Base-by-base conservation (phyloP, 2,329 filamentous ascomycete genomes). In the Colletotrichum orbiculare region DNA sequence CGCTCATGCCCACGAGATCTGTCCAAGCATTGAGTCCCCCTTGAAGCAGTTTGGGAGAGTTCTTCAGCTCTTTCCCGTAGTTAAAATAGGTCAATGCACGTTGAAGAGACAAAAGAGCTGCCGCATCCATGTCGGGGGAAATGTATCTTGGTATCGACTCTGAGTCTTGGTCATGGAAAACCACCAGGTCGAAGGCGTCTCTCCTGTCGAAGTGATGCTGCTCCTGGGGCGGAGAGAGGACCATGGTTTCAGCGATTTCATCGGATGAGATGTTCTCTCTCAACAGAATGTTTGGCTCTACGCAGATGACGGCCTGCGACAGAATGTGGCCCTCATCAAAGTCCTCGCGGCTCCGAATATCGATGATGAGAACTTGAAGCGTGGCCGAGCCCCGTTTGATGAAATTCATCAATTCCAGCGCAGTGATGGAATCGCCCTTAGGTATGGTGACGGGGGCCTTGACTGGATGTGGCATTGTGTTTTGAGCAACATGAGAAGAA, bases 301-400 rank as follows among this genome's bases (percentile, higher is more conserved):
- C 87, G 76, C 96, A 99, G 48, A 99, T 93, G 43, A 94, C 92
- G 6, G 88, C 90, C 60, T 89, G 89, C 6, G 91, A 89, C 81
- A 91, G 91, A 68, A 99, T 94, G 74, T 99, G 96, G 0, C 96
- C 96, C 52, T 90, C 85, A 70, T 98, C 93, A 73, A 92, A 99
- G 8, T 91, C 87, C 57, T 91, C 87, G 34, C 96, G 89, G 60
- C 87, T 82, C 43, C 96, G 89, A 46, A 97, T 88, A 76, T 99
- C 96, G 69, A 99, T 93, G 33, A 98, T 76, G 11, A 99, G 80
- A 33, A 97, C 83, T 78, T 89, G 78, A 79, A 93, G 66, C 8
- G 54, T 56, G 8, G 67, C 72, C 69, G 66, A 60, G 4, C 73
- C 85, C 69, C 72, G 78, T 60, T 84, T 83, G 73, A 97, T 87